Evolutionary conservation across 208 protist species (phyloP).

Genomic region (Wallacemonas sp.): DNA sequence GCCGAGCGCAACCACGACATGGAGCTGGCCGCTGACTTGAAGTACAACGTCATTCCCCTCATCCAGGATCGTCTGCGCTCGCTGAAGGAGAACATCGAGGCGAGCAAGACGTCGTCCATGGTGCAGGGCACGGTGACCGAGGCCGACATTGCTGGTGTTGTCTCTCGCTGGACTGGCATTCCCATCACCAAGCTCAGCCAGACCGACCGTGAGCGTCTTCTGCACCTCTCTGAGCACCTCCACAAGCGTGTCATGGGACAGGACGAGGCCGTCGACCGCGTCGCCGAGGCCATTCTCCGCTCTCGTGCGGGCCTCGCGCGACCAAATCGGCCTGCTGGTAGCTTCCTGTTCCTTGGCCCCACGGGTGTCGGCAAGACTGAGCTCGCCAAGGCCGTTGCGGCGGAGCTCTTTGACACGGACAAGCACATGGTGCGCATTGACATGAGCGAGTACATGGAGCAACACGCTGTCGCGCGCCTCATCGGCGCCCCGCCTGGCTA

Average conservation of each 20-base stretch:
- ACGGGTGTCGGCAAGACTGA: slow-evolving; percentile 93
- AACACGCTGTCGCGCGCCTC: slow-evolving; percentile 86
- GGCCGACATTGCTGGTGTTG: slow-evolving; percentile 90
- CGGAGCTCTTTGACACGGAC: slow-evolving; percentile 93
- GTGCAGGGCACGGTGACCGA: slow-evolving; percentile 62
- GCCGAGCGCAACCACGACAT: slow-evolving; percentile 93
- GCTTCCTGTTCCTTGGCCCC: slow-evolving; percentile 93
- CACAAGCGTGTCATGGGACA: slow-evolving; percentile 92
- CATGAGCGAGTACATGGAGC: slow-evolving; percentile 97
- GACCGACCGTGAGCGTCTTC: slow-evolving; percentile 70
- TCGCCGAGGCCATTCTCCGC: slow-evolving; percentile 90
- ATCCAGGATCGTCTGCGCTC: slow-evolving; percentile 82
- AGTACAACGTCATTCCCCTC: slow-evolving; percentile 96
- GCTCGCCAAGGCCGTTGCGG: slow-evolving; percentile 91
- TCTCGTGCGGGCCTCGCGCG: slow-evolving; percentile 83
- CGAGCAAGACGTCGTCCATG: slow-evolving; percentile 47
- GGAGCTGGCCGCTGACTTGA: slow-evolving; percentile 91
- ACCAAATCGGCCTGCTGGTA: slow-evolving; percentile 71
- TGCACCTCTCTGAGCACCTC: slow-evolving; percentile 43
- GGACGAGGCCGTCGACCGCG: slow-evolving; percentile 87
- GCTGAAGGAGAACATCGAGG: slow-evolving; percentile 69
- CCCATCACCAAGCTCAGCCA: slow-evolving; percentile 81
- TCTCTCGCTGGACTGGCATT: slow-evolving; percentile 96
- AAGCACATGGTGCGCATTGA: slow-evolving; percentile 94
- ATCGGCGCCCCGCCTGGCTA: slow-evolving; percentile 97